Evolutionary conservation across 805 yeast genomes (phyloP).

Genomic region (Ogataea philodendri): DNA sequence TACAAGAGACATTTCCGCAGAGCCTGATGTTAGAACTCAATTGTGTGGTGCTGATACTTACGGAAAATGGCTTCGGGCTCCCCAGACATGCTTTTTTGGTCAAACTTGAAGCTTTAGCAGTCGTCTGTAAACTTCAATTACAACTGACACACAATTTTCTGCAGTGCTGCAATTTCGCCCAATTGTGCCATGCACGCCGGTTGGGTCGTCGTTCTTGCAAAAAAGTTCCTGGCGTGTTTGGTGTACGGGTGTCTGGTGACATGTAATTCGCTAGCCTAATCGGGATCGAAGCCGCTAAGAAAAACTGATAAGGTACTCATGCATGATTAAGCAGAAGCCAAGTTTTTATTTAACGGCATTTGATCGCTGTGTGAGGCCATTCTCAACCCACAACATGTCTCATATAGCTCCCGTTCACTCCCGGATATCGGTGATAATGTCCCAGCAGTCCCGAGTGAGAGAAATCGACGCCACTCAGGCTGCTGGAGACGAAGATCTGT

Average conservation of each 20-base stretch:
- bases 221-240: background rate
- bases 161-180: conserved; percentile 9
- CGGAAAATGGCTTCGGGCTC: conserved; percentile 34
- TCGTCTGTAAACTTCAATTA: background rate
- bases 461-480: conserved; percentile 28
- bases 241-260: conserved; percentile 1
- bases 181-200: no score
- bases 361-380: no score
- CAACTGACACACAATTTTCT: conserved; percentile 3
- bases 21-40: conserved; percentile 40
- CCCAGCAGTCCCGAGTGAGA: conserved; percentile 22
- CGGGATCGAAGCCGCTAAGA: no score
- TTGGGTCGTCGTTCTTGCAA: no score
- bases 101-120: conserved; percentile 7
- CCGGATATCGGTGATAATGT: conserved; percentile 4
- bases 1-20: conserved; percentile 96
- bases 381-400: conserved; percentile 1
- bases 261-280: no score
- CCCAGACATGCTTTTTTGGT: conserved; percentile 9
- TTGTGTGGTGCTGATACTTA: conserved; percentile 15
- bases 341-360: no score
- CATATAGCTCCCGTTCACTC: conserved; percentile 4
- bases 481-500: conserved; percentile 33
- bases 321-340: no score
- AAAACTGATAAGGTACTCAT: no score